Evolutionary conservation across 768 basidiomycete species (phyloP).

Genomic region (Auriscalpium orientale): DNA sequence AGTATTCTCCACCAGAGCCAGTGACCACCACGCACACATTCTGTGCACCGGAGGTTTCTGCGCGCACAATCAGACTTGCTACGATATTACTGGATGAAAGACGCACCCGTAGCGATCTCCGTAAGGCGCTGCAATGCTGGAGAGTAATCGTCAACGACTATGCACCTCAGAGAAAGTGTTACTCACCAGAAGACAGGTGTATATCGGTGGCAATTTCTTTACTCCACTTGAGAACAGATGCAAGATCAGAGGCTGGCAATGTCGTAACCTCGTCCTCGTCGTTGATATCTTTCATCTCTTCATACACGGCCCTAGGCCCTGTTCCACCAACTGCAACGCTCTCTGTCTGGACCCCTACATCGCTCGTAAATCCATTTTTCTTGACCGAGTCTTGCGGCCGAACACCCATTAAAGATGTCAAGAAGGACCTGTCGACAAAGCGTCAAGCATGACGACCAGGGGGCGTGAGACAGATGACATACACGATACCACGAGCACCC

Average conservation of each 20-base stretch:
- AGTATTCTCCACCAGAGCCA: conserved; percentile 63
- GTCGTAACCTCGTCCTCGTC: conserved; percentile 49
- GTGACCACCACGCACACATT: conserved; percentile 63
- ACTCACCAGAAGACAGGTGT: conserved; percentile 51
- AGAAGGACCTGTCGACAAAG: conserved; percentile 33
- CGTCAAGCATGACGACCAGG: not conserved
- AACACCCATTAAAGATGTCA: conserved; percentile 38
- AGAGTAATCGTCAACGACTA: conserved; percentile 13
- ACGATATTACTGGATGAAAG: not conserved
- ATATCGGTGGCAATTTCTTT: conserved; percentile 71
- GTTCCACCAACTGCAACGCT: conserved; percentile 27
- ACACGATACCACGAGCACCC: conserved; percentile 71
- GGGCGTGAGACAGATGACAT: conserved; percentile 18
- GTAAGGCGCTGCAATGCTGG: conserved; percentile 57
- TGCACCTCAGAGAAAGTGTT: not conserved
- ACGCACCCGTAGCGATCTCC: conserved; percentile 58
- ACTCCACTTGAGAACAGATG: conserved; percentile 66
- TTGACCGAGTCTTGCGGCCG: conserved; percentile 43
- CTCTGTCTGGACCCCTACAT: conserved; percentile 59
- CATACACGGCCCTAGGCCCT: conserved; percentile 21
- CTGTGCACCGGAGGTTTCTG: conserved; percentile 61
- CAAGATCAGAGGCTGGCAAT: conserved; percentile 53
- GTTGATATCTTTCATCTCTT: conserved; percentile 27
- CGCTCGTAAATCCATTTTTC: conserved; percentile 46
- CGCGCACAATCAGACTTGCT: not conserved